Evolutionary conservation across 305 asterid species (phyloP), one percentile per base, ranked within the genome.

Genomic region (Striga hermonthica): DNA sequence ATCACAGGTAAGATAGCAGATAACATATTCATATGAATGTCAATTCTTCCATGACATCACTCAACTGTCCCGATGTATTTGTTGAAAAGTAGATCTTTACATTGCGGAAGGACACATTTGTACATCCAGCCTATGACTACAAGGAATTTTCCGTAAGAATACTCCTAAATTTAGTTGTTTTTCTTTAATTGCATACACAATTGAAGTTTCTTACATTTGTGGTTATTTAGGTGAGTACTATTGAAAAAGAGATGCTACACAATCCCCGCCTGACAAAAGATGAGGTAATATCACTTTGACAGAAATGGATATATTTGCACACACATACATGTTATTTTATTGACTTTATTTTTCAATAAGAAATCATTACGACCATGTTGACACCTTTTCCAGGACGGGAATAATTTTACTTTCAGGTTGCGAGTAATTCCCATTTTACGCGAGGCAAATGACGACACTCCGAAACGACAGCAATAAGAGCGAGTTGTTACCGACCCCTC

Each of bases 121-220:
- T 93, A 47, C 90, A 86, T 69, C 97, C 99, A 69, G 97, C 96
- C 77, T 97, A 93, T 60, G 99, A 93, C 81, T 93, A 93, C 85
- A 93, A 79, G 78, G 99, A 97, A 7, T 93, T 88, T 82, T 75
- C 89, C 6, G 99, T 93, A 80, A 82, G 96, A 54, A 68, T 52
- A 61, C 67, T 4, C 68, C 60, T 10, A 38, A 54, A 53, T 3
- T 53, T 5, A 54, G 35, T 40, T 35, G 31, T 40, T 31, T 65
- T 65, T 10, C 31, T 45, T 12, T 34, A 41, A 62, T 62, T 70
- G 16, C 67, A 6, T 37, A 12, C 10, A 57, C 57, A 35, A 44
- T 15, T 12, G 5, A 67, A 73, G 70, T 60, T 71, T 59, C 78
- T 73, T 57, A 22, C 50, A 35, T 50, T 39, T 52, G 0, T 77